A percentile compares a stretch with the other conserved stretches of the same genome.
Conservation (phyloP, 768 basidiomycete species). For the Lactarius deliciosus region DNA sequence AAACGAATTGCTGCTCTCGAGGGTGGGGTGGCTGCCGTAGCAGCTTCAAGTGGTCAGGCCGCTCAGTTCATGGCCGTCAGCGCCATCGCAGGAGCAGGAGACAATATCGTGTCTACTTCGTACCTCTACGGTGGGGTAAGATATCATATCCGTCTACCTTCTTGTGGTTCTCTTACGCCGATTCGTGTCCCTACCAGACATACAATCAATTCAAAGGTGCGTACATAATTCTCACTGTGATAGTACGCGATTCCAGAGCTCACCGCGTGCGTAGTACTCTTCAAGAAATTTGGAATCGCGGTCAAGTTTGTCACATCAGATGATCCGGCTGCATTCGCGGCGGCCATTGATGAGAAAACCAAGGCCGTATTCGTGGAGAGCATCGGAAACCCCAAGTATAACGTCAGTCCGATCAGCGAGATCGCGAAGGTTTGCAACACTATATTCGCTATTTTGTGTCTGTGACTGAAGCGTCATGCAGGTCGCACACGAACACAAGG, state of each 20-base stretch:
- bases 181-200: conserved; percentile 41
- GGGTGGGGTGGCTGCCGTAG: conserved; percentile 74
- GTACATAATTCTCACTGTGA: neutral
- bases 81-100: conserved; percentile 58
- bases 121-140: conserved; percentile 69
- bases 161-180: neutral
- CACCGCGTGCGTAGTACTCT: conserved; percentile 46
- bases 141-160: conserved; percentile 25
- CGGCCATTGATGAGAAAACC: conserved; percentile 74
- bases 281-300: conserved; percentile 68
- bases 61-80: conserved; percentile 61
- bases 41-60: conserved; percentile 70
- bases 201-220: conserved; percentile 73
- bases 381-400: conserved; percentile 78
- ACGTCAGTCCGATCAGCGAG: conserved; percentile 61
- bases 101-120: conserved; percentile 75
- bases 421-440: conserved; percentile 56
- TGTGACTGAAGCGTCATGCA: conserved; percentile 30
- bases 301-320: conserved; percentile 61
- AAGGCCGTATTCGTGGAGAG: conserved; percentile 75
- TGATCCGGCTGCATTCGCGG: conserved; percentile 56
- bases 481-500: conserved; percentile 69
- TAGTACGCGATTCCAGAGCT: neutral
- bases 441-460: too few relatives aligned
- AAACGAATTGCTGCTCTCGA: conserved; percentile 76